phyloP scores from a whole-genome alignment of 1,284 basidiomycete species.

The Papiliotrema fonsecae region DNA sequence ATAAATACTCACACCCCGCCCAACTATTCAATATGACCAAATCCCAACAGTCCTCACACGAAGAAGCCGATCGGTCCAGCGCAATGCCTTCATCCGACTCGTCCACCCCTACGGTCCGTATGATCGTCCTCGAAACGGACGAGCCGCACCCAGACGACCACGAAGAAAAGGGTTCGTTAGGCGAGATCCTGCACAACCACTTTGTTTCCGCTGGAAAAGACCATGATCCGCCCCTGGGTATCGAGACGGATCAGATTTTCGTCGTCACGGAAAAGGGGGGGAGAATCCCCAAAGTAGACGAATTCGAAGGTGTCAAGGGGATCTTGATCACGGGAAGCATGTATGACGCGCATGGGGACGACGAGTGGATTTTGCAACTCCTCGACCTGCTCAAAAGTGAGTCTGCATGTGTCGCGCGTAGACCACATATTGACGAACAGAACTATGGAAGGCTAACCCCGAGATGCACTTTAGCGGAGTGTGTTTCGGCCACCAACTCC shows the following conservation, averaged over 20 bases:
- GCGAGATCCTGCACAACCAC: conserved; percentile 13
- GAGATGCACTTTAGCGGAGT: conserved; percentile 12
- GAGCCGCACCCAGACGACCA: conserved; percentile 15
- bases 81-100: too few relatives aligned
- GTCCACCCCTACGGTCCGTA: conserved; percentile 5
- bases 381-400: conserved; percentile 11
- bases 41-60: too few relatives aligned
- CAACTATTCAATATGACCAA: too few relatives aligned
- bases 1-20: too few relatives aligned
- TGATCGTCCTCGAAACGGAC: conserved; percentile 16
- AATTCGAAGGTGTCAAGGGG: conserved; percentile 11
- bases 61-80: too few relatives aligned
- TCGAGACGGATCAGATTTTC: conserved; percentile 12
- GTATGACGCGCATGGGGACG: conserved; percentile 18
- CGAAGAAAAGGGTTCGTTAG: conserved; percentile 9
- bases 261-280: conserved; percentile 15
- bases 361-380: conserved; percentile 12
- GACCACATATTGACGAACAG: background rate
- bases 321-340: conserved; percentile 16
- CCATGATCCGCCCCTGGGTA: conserved; percentile 14
- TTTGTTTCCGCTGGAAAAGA: conserved; percentile 9
- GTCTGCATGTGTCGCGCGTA: background rate
- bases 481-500: conserved; percentile 15
- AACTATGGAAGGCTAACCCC: conserved; percentile 9
- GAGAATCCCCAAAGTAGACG: conserved; percentile 7